Conservation (phyloP, 371 early-diverging fungal species). For the Apophysomyces trapeziformis region DNA sequence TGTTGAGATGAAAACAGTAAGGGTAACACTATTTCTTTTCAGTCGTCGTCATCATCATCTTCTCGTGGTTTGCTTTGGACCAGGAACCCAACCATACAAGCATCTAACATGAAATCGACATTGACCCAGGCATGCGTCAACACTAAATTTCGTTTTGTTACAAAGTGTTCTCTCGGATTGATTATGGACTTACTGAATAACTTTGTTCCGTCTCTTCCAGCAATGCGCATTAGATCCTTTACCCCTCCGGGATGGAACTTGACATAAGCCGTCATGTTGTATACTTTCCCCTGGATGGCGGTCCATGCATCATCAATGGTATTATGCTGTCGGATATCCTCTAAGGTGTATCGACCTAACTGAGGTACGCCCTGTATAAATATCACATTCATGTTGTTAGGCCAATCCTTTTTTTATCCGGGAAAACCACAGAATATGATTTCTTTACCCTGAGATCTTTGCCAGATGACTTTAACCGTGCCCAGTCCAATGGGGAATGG, state of each 20-base stretch:
- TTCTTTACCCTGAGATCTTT: constrained; percentile 72
- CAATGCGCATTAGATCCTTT: constrained; percentile 89
- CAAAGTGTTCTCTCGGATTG: neutral
- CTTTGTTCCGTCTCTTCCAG: constrained; percentile 94
- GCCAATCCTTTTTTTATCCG: neutral
- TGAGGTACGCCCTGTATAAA: constrained; percentile 54
- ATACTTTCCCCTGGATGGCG: constrained; percentile 90
- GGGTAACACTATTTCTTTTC: too few relatives aligned
- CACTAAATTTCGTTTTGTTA: constrained; percentile 40
- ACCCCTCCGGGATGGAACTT: constrained; percentile 94
- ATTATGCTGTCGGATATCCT: constrained; percentile 83
- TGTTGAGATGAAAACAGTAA: too few relatives aligned
- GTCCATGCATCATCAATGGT: constrained; percentile 92
- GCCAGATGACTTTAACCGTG: constrained; percentile 77
- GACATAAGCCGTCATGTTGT: constrained; percentile 94
- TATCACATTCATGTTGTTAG: neutral
- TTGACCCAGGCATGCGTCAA: constrained; percentile 96
- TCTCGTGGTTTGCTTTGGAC: constrained; percentile 32
- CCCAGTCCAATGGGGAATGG: constrained; percentile 94
- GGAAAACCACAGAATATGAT: constrained; percentile 7
- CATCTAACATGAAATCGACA: constrained; percentile 80
- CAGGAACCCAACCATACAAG: constrained; percentile 85
- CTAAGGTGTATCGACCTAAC: constrained; percentile 68
- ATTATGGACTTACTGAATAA: constrained; percentile 73
- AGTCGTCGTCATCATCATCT: neutral